Conservation (phyloP, 2,329 filamentous ascomycete species). For the Curvularia sp. region DNA sequence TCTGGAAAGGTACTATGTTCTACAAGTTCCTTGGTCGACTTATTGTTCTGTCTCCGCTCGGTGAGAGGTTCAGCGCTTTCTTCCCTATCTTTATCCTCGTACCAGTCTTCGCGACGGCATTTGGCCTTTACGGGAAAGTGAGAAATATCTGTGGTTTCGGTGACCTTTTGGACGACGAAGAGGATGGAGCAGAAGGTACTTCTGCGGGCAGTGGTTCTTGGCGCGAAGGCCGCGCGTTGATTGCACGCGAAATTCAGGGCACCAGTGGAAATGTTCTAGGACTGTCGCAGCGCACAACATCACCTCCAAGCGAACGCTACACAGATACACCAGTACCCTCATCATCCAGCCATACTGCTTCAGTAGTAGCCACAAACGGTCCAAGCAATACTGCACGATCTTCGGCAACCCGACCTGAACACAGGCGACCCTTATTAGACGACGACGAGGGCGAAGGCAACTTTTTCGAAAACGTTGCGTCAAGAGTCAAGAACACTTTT, state of each 20-base stretch:
- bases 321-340: conserved; percentile 28
- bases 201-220: conserved; percentile 81
- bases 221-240: conserved; percentile 89
- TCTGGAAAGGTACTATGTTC: conserved; percentile 82
- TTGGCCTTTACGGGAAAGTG: conserved; percentile 86
- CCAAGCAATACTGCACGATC: conserved; percentile 19
- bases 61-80: conserved; percentile 82
- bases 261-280: conserved; percentile 49
- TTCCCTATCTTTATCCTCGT: conserved; percentile 89
- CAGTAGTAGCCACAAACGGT: conserved; percentile 10
- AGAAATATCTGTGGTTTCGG: conserved; percentile 81
- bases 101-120: conserved; percentile 83
- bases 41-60: conserved; percentile 83
- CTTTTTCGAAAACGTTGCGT: conserved; percentile 82
- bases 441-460: conserved; percentile 75
- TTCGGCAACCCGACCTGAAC: conserved; percentile 15
- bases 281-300: conserved; percentile 31
- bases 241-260: conserved; percentile 75
- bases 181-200: conserved; percentile 64
- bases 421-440: conserved; percentile 48
- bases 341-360: neutral
- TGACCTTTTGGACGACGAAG: conserved; percentile 76
- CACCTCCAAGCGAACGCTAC: conserved; percentile 36
- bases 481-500: conserved; percentile 89
- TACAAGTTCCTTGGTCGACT: conserved; percentile 84